Percentiles rank a stretch among this genome's conserved stretches.
These are phyloP conservation scores for Chionographis japonica DNA, from an alignment of 106 monocot genomes.

Conservation along the genomic window DNA sequence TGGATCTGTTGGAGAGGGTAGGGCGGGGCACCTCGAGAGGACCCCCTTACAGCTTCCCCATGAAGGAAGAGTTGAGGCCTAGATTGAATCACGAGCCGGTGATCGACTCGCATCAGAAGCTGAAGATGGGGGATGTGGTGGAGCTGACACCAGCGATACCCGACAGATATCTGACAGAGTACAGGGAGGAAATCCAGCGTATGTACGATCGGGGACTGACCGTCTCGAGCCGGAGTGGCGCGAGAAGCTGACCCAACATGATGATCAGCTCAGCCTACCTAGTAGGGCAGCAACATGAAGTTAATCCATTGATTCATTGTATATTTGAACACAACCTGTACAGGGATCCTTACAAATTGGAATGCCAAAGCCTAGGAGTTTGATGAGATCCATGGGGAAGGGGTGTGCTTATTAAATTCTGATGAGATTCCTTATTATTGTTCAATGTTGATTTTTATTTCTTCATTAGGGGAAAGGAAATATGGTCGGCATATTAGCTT, in stretches of 20 bases:
- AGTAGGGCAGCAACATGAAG: background rate
- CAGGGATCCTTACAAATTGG: background rate
- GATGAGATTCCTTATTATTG: too few relatives aligned
- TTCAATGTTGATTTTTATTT: too few relatives aligned
- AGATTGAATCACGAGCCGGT: conserved; percentile 66
- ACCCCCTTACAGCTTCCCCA: conserved; percentile 38
- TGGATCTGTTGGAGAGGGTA: conserved; percentile 63
- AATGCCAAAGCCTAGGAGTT: background rate
- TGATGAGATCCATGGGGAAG: too few relatives aligned
- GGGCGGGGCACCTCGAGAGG: conserved; percentile 41
- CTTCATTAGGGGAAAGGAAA: too few relatives aligned
- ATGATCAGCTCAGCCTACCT: too few relatives aligned
- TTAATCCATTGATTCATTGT: conserved; percentile 28
- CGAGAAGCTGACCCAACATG: conserved; percentile 1
- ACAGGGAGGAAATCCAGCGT: conserved; percentile 84
- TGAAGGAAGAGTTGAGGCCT: conserved; percentile 82
- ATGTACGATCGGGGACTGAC: conserved; percentile 73
- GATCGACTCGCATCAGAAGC: conserved; percentile 39
- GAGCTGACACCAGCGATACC: conserved; percentile 79
- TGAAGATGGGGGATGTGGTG: conserved; percentile 90
- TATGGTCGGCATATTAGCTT: too few relatives aligned
- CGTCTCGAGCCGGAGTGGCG: conserved; percentile 16
- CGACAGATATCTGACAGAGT: conserved; percentile 69
- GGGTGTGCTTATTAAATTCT: too few relatives aligned
- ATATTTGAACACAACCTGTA: conserved; percentile 24